Conservation (phyloP, 495 filamentous ascomycete species). For the Lepidopterella palustris region DNA sequence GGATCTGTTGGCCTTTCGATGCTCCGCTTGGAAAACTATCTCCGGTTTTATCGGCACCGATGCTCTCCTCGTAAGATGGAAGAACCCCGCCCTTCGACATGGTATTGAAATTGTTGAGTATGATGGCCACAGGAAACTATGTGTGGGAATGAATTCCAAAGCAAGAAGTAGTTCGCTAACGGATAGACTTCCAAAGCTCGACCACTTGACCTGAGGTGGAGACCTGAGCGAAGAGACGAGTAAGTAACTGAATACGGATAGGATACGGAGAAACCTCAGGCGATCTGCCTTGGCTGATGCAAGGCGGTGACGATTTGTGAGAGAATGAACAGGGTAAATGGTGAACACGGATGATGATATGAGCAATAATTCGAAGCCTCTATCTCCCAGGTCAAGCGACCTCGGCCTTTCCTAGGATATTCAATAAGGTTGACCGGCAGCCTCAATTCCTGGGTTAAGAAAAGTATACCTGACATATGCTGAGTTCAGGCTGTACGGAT, state of each 20-base stretch:
- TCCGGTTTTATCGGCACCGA: background rate
- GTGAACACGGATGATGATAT: background rate
- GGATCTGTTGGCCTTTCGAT: slow-evolving; percentile 14
- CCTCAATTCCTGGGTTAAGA: too few relatives aligned
- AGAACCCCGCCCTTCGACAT: slow-evolving; percentile 18
- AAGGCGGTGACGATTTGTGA: background rate
- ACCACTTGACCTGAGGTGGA: background rate
- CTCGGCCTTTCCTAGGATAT: too few relatives aligned
- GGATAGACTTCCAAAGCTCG: too few relatives aligned
- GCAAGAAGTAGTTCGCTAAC: background rate
- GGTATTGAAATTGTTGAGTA: background rate
- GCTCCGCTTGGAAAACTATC: background rate
- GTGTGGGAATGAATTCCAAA: too few relatives aligned
- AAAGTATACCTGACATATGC: too few relatives aligned
- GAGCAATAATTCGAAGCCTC: too few relatives aligned
- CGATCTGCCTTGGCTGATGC: background rate
- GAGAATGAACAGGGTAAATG: background rate
- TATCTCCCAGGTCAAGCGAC: too few relatives aligned
- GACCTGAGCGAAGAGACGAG: too few relatives aligned
- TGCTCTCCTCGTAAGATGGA: slow-evolving; percentile 17
- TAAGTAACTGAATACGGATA: background rate
- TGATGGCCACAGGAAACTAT: background rate
- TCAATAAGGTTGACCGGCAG: too few relatives aligned
- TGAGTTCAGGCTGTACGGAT: too few relatives aligned
- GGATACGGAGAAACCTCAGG: too few relatives aligned